Evolutionary conservation across 108 stramenopile species (phyloP).

Genomic region (Pseudonitzschia multiseries): DNA sequence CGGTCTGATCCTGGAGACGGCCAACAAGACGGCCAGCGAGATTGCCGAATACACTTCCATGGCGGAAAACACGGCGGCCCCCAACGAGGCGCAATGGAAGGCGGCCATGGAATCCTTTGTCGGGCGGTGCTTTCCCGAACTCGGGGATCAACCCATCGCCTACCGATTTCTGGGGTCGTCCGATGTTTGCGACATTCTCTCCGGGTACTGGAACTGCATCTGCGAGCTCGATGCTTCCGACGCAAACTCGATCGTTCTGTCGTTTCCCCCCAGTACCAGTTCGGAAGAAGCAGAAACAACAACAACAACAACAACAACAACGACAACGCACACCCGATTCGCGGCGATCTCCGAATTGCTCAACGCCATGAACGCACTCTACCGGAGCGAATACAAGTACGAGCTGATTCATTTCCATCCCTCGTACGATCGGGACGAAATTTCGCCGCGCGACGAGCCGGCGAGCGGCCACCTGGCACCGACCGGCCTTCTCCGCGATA

Average conservation of each 20-base stretch:
- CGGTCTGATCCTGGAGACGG: conserved; percentile 68
- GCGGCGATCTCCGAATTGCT: conserved; percentile 64
- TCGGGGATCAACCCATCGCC: conserved; percentile 39
- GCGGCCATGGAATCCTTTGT: conserved; percentile 65
- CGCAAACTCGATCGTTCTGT: conserved; percentile 49
- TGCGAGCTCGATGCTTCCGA: conserved; percentile 63
- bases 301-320: too few relatives aligned
- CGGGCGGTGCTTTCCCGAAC: conserved; percentile 54
- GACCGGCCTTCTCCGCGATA: conserved; percentile 55
- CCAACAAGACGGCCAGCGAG: conserved; percentile 35
- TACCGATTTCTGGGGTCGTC: conserved; percentile 51
- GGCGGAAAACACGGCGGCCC: not conserved
- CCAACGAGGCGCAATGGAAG: conserved; percentile 44
- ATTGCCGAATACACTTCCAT: conserved; percentile 10
- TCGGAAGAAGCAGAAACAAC: conserved; percentile 12
- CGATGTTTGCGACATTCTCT: conserved; percentile 48
- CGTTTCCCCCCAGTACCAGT: conserved; percentile 42
- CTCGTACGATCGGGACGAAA: conserved; percentile 51
- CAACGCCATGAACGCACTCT: conserved; percentile 59
- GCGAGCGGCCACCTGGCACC: conserved; percentile 66
- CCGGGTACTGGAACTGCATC: conserved; percentile 76
- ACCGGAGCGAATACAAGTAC: conserved; percentile 54
- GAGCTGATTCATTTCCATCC: conserved; percentile 72
- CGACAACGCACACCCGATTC: conserved; percentile 59
- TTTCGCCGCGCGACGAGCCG: conserved; percentile 28